phyloP scores from a whole-genome alignment of 805 yeast species.

The Clavispora santaluciae region DNA sequence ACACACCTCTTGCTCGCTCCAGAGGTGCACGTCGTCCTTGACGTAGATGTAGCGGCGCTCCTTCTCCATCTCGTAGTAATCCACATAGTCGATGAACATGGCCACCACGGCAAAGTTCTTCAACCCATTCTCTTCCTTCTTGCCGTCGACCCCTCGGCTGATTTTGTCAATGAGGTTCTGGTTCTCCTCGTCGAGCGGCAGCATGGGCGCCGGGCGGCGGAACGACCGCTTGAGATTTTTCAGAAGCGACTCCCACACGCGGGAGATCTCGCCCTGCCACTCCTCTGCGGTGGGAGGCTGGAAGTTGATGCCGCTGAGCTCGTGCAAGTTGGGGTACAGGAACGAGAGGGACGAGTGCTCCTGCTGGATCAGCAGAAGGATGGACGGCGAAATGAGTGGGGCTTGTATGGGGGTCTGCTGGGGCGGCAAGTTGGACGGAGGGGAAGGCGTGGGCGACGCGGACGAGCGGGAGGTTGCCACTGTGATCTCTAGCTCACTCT shows the following conservation, averaged over 20 bases:
- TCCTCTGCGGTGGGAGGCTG: constrained; percentile 53
- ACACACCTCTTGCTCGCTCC: constrained; percentile 78
- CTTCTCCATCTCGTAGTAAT: constrained; percentile 57
- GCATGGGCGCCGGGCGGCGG: constrained; percentile 71
- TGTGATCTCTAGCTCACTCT: constrained; percentile 13
- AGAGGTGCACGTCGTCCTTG: constrained; percentile 50
- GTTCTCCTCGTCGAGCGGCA: constrained; percentile 49
- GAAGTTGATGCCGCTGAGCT: constrained; percentile 20
- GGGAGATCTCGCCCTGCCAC: constrained; percentile 59
- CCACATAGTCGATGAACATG: constrained; percentile 66
- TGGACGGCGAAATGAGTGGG: constrained; percentile 26
- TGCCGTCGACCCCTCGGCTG: constrained; percentile 79
- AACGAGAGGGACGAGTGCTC: constrained; percentile 17
- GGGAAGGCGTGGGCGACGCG: neutral
- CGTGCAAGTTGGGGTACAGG: constrained; percentile 27
- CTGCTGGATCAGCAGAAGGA: constrained; percentile 16
- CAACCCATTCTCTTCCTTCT: constrained; percentile 54
- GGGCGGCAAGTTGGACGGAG: constrained; percentile 1
- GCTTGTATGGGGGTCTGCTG: constrained; percentile 21
- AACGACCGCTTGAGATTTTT: constrained; percentile 58
- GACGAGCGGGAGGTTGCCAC: constrained; percentile 3
- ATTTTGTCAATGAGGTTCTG: constrained; percentile 62
- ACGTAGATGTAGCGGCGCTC: constrained; percentile 51
- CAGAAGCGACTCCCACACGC: constrained; percentile 62
- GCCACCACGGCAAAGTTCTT: constrained; percentile 68